Conservation (phyloP, 495 filamentous ascomycete species). For the Neurospora sp. region DNA sequence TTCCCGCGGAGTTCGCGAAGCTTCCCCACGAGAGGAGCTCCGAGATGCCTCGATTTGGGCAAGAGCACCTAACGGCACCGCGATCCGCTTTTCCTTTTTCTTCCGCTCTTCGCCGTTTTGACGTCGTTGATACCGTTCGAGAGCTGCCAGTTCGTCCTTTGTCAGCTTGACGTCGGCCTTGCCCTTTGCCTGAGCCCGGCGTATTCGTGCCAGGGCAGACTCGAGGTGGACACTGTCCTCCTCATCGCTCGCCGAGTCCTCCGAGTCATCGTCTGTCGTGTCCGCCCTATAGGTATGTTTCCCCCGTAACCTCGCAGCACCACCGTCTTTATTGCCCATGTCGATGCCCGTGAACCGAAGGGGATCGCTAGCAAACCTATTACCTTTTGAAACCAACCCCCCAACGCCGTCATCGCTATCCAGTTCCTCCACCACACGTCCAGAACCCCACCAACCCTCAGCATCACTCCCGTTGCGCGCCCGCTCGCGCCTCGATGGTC, state of each 20-base stretch:
- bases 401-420: slow-evolving; percentile 51
- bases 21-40: slow-evolving; percentile 28
- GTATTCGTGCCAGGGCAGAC: slow-evolving; percentile 65
- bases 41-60: slow-evolving; percentile 24
- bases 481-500: slow-evolving; percentile 83
- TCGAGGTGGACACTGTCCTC: slow-evolving; percentile 66
- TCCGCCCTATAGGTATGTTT: slow-evolving; percentile 31
- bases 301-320: slow-evolving; percentile 26
- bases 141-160: slow-evolving; percentile 62
- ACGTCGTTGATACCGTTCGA: slow-evolving; percentile 54
- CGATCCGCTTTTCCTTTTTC: slow-evolving; percentile 29
- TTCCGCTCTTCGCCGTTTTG: slow-evolving; percentile 36
- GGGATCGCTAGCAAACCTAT: slow-evolving; percentile 45
- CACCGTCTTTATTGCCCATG: slow-evolving; percentile 36
- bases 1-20: slow-evolving; percentile 19
- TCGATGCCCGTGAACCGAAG: slow-evolving; percentile 54
- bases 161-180: slow-evolving; percentile 66
- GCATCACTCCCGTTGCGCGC: slow-evolving; percentile 46
- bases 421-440: slow-evolving; percentile 58
- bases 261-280: slow-evolving; percentile 42
- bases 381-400: slow-evolving; percentile 27
- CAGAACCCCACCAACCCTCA: slow-evolving; percentile 31
- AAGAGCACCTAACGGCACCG: slow-evolving; percentile 23
- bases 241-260: slow-evolving; percentile 43
- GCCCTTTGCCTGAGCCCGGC: slow-evolving; percentile 60